phyloP scores from a whole-genome alignment of 257 asterid genomes.

The Solanum rostratum region DNA sequence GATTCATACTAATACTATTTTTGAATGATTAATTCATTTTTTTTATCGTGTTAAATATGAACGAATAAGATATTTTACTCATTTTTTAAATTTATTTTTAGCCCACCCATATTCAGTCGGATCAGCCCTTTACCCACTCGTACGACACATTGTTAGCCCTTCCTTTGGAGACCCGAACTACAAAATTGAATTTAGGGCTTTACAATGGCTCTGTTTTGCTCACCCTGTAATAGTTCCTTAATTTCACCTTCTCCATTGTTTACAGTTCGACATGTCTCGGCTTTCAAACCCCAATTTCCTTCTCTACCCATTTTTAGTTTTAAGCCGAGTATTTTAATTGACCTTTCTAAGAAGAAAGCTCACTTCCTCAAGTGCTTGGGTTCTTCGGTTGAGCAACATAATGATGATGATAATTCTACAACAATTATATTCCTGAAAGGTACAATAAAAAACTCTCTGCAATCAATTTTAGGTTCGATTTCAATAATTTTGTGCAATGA shows the following conservation, averaged over 20 bases:
- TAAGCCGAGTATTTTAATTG: neutral
- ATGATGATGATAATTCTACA: neutral
- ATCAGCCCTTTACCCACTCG: neutral
- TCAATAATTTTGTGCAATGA: neutral
- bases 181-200: neutral
- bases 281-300: neutral
- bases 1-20: neutral
- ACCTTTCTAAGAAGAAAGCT: neutral
- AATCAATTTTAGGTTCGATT: neutral
- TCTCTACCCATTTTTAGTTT: neutral
- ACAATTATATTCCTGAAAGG: neutral
- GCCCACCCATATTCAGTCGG: neutral
- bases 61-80: neutral
- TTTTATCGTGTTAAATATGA: neutral
- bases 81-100: neutral
- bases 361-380: neutral
- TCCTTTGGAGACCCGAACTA: neutral
- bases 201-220: neutral
- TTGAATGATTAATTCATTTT: neutral
- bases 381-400: neutral
- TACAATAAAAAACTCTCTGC: neutral
- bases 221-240: neutral
- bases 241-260: neutral
- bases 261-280: neutral
- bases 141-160: neutral